These are phyloP conservation scores for Torulaspora gathmanii DNA, from an alignment of 805 yeast species.

Conservation along the genomic window DNA sequence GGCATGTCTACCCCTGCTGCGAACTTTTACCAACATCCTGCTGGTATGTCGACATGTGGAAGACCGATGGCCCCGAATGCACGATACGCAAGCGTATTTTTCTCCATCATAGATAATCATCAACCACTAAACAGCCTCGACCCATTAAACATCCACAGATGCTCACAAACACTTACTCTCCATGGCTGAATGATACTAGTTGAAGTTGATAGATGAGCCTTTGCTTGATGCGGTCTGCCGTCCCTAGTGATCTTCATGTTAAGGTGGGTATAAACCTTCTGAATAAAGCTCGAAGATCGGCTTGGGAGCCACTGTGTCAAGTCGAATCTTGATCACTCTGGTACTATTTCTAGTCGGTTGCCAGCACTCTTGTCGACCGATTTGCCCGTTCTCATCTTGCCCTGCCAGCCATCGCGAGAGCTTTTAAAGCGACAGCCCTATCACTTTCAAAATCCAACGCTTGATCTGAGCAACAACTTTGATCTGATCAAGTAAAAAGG, in stretches of 20 bases:
- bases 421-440: not conserved
- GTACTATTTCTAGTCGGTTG: too few relatives aligned
- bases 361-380: too few relatives aligned
- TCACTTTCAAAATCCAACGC: not conserved
- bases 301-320: too few relatives aligned
- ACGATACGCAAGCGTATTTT: slow-evolving; percentile 78
- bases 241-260: too few relatives aligned
- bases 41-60: slow-evolving; percentile 77
- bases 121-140: not conserved
- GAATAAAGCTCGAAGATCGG: too few relatives aligned
- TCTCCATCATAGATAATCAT: slow-evolving; percentile 79
- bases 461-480: too few relatives aligned
- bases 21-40: slow-evolving; percentile 77
- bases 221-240: not conserved
- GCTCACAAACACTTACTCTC: not conserved
- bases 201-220: not conserved
- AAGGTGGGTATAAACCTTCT: too few relatives aligned
- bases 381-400: too few relatives aligned
- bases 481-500: not conserved
- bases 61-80: slow-evolving; percentile 91
- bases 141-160: not conserved
- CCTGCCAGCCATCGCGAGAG: too few relatives aligned
- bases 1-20: slow-evolving; percentile 85
- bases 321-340: too few relatives aligned
- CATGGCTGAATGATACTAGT: too few relatives aligned